These are phyloP conservation scores for Talaromyces sp. DNA, from an alignment of 2,329 filamentous ascomycete genomes.

Conservation along the genomic window DNA sequence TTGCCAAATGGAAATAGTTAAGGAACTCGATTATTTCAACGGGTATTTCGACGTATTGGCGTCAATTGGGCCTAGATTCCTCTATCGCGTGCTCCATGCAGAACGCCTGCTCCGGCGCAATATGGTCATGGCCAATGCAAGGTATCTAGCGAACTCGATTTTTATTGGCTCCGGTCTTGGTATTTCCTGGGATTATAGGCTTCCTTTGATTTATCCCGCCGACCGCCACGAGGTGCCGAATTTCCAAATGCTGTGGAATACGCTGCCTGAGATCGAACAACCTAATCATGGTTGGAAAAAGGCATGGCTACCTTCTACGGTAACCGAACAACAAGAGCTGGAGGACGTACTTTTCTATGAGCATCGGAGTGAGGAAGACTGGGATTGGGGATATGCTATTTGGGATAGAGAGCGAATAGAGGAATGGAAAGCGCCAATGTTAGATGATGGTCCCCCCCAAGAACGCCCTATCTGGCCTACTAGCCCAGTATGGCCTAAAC, in stretches of 20 bases:
- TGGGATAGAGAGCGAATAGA: background rate
- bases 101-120: background rate
- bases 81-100: slow-evolving; percentile 4
- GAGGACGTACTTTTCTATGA: background rate
- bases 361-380: background rate
- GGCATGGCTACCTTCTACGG: background rate
- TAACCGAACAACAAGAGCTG: background rate
- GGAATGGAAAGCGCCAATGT: background rate
- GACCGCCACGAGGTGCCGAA: background rate
- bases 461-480: background rate
- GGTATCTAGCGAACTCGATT: background rate
- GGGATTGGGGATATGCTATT: slow-evolving; percentile 7
- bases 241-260: slow-evolving; percentile 7
- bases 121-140: background rate
- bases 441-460: background rate
- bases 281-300: slow-evolving; percentile 5
- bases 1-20: background rate
- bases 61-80: background rate
- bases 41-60: background rate
- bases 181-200: background rate
- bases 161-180: background rate
- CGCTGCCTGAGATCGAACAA: background rate
- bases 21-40: background rate
- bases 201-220: slow-evolving; percentile 4
- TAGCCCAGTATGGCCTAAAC: background rate